These are phyloP conservation scores for Spiromastix sp. DNA, from an alignment of 2,329 filamentous ascomycete genomes.

Conservation along the genomic window DNA sequence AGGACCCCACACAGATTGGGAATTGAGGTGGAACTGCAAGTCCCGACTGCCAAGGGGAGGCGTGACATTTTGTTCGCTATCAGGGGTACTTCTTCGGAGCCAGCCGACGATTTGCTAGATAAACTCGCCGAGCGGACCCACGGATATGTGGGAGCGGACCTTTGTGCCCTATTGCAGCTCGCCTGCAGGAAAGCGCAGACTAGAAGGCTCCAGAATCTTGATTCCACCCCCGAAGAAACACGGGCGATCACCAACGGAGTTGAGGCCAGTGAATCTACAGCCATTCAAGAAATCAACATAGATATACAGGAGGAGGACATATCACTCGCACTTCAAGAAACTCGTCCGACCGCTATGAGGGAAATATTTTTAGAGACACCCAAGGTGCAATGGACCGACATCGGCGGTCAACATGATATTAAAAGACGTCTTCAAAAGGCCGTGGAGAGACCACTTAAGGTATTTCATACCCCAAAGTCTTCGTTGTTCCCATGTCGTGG, in stretches of 20 bases:
- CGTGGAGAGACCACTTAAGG: conserved; percentile 48
- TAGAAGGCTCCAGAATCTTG: conserved; percentile 17
- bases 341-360: conserved; percentile 77
- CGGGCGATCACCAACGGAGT: not conserved
- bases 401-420: conserved; percentile 71
- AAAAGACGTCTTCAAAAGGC: conserved; percentile 56
- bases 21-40: conserved; percentile 60
- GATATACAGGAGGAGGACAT: conserved; percentile 27
- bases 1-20: conserved; percentile 55
- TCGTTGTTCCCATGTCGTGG: not conserved
- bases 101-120: conserved; percentile 44
- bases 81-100: conserved; percentile 36
- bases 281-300: conserved; percentile 16
- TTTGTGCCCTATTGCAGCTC: conserved; percentile 53
- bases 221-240: not conserved
- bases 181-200: conserved; percentile 36
- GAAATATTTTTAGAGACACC: conserved; percentile 84
- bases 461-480: conserved; percentile 16
- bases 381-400: conserved; percentile 74
- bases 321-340: conserved; percentile 49
- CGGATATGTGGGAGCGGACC: conserved; percentile 73
- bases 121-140: conserved; percentile 66
- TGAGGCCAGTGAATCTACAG: conserved; percentile 3
- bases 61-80: conserved; percentile 63
- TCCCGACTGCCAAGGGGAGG: conserved; percentile 62